Base-by-base conservation (phyloP, 2,329 filamentous ascomycete species). In the Exophiala oligosperma region DNA sequence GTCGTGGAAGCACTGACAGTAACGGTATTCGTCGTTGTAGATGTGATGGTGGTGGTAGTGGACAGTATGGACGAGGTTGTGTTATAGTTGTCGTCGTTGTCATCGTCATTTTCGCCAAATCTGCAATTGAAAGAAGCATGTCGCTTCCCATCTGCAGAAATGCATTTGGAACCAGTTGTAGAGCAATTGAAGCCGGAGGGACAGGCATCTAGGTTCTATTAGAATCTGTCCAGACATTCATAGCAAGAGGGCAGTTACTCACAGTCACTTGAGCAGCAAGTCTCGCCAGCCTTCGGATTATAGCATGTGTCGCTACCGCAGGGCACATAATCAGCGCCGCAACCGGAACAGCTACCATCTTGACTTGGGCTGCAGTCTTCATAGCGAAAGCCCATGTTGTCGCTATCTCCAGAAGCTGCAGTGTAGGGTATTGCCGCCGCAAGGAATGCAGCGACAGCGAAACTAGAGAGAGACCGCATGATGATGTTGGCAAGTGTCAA, bases 221-320 rank as follows among this genome's bases (percentile, higher is more conserved):
- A 61, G 58, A 21, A 43, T 43, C 40, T 41, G 2, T 38, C 24
- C n/a, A 8, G n/a, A 41, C 26, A 17, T 5, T 4, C 14, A 17
- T 9, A 17, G 24, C 14, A 43, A 29, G 24, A 8, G 37, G 1
- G 1, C 5, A 12, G 24, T 26, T 21, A 48, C 64, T 52, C 61
- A 65, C 65, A 67, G 56, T 56, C 59, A 48, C 53, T 62, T 21
- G 52, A 50, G 55, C 66, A 67, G 58, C 66, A 68, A 29, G 60
- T 52, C 21, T 68, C 63, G 12, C 64, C 64, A 28, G 54, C 59
- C 37, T 26, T 52, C 17, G 60, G 57, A 28, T 52, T 59, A 44
- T 56, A 78, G 54, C 60, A 63, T 38, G 54, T 47, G 14, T 57
- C 57, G 23, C 50, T 8, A 47, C 60, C 56, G 24, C 60, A 62